These are phyloP conservation scores for Hydnomerulius pinastri DNA, from an alignment of 768 basidiomycete genomes.

Conservation along the genomic window DNA sequence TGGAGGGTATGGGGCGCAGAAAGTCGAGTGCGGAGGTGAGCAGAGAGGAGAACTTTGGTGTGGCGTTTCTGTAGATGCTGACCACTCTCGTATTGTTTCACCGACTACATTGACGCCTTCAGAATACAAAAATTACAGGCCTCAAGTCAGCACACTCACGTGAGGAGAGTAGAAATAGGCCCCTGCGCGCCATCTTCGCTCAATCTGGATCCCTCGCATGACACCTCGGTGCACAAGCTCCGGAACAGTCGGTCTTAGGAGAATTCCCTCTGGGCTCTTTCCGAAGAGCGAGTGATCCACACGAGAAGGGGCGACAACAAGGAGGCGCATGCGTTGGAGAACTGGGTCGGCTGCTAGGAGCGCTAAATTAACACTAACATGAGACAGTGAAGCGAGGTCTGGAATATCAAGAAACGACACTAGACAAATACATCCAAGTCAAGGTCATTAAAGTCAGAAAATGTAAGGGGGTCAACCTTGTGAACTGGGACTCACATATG, in stretches of 20 bases:
- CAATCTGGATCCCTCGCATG: conserved; percentile 66
- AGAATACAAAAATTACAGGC: not conserved
- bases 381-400: conserved; percentile 58
- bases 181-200: conserved; percentile 66
- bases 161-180: conserved; percentile 62
- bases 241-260: conserved; percentile 61
- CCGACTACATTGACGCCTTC: conserved; percentile 47
- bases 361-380: conserved; percentile 48
- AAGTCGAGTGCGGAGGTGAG: conserved; percentile 53
- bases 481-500: conserved; percentile 47
- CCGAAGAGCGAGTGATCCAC: conserved; percentile 67
- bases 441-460: conserved; percentile 1
- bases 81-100: conserved; percentile 64
- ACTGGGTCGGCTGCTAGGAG: conserved; percentile 60
- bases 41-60: conserved; percentile 51
- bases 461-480: not conserved
- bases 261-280: conserved; percentile 52
- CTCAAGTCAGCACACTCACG: conserved; percentile 36
- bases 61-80: conserved; percentile 54
- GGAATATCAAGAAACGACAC: conserved; percentile 76
- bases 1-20: conserved; percentile 41
- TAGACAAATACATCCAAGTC: too few relatives aligned
- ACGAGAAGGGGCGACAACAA: conserved; percentile 65
- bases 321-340: conserved; percentile 61
- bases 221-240: conserved; percentile 73